Conservation (phyloP, 2,329 filamentous ascomycete genomes). For the Sclerotinia glacialis region DNA sequence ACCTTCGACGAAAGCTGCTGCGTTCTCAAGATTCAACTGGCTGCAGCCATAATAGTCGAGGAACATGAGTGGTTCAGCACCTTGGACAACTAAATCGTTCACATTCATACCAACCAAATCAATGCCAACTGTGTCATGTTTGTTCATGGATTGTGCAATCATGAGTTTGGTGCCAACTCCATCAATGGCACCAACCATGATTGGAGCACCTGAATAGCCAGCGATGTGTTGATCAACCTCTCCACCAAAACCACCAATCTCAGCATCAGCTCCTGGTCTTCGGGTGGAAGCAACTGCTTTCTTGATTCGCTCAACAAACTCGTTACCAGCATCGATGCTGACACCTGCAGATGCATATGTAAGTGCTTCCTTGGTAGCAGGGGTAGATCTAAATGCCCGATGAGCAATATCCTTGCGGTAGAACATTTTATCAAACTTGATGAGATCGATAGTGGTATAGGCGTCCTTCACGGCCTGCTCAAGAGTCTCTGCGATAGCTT, state of each 20-base stretch:
- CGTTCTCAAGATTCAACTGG: conserved; percentile 73
- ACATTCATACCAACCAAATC: conserved; percentile 87
- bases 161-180: conserved; percentile 96
- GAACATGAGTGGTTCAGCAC: conserved; percentile 92
- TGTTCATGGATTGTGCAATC: conserved; percentile 84
- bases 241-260: conserved; percentile 84
- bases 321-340: conserved; percentile 90
- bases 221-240: conserved; percentile 74
- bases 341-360: conserved; percentile 94
- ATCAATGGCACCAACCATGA: conserved; percentile 91
- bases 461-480: conserved; percentile 80
- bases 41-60: conserved; percentile 97
- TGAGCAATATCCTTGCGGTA: conserved; percentile 90
- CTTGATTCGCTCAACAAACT: conserved; percentile 90
- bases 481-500: conserved; percentile 71
- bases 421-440: conserved; percentile 58
- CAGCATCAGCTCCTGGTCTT: conserved; percentile 82
- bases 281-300: conserved; percentile 80
- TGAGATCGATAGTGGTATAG: conserved; percentile 77
- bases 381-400: conserved; percentile 57
- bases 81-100: conserved; percentile 95
- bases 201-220: conserved; percentile 70
- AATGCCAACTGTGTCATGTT: conserved; percentile 93
- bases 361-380: conserved; percentile 51
- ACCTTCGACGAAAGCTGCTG: conserved; percentile 83